Percentiles rank a stretch among this genome's conserved stretches.
These are phyloP conservation scores for Globisporangium iwayamae DNA, from an alignment of 352 stramenopile genomes.

Conservation along the genomic window DNA sequence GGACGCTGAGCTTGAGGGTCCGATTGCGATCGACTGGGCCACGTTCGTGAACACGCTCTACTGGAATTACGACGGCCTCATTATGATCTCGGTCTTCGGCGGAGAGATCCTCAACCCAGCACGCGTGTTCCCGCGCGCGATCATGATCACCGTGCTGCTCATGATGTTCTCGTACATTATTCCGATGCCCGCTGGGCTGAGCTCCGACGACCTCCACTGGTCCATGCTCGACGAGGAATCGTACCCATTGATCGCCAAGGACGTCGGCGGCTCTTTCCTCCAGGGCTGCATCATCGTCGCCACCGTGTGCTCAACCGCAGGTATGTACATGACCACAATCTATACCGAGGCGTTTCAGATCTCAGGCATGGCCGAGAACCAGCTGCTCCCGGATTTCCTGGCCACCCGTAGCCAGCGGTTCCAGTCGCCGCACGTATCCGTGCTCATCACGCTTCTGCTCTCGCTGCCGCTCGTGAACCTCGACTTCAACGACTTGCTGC, in stretches of 20 bases:
- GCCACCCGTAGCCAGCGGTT: constrained; percentile 40
- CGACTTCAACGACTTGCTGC: constrained; percentile 71
- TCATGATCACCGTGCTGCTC: constrained; percentile 73
- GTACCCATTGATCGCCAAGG: constrained; percentile 63
- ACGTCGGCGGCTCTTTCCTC: constrained; percentile 73
- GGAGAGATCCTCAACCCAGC: constrained; percentile 87
- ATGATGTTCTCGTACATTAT: constrained; percentile 84
- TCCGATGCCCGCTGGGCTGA: constrained; percentile 71
- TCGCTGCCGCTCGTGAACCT: constrained; percentile 43
- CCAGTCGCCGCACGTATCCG: constrained; percentile 33
- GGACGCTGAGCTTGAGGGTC: constrained; percentile 24
- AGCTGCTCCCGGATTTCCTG: constrained; percentile 72
- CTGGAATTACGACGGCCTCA: constrained; percentile 95
- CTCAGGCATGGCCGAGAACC: constrained; percentile 62
- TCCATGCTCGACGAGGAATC: constrained; percentile 74
- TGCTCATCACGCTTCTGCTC: constrained; percentile 30
- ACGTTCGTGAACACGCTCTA: constrained; percentile 93
- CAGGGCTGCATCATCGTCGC: constrained; percentile 70
- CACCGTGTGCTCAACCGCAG: constrained; percentile 74
- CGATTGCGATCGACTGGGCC: constrained; percentile 65
- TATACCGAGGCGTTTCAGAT: constrained; percentile 83
- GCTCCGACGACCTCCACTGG: neutral
- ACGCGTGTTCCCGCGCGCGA: constrained; percentile 79
- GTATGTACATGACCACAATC: constrained; percentile 84
- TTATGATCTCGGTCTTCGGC: constrained; percentile 88